Base-by-base conservation (phyloP, 805 yeast genomes). In the Candida chilensis region DNA sequence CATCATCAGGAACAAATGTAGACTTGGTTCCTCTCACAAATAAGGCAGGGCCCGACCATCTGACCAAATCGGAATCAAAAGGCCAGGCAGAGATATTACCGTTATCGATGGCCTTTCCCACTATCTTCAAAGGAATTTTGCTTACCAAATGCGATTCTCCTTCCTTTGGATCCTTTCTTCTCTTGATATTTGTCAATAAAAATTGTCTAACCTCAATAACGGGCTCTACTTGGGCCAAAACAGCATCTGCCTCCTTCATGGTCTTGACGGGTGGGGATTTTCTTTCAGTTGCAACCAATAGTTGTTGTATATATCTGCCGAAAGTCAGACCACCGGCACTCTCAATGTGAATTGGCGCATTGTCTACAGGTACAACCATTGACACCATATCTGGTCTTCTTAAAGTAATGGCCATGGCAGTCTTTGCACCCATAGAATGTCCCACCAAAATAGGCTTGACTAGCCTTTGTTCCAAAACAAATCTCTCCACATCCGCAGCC, bases 381-480 rank as follows among this genome's bases (percentile, higher is more conserved):
- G 71, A 61, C 5, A 78, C 75, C 8, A 77, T 41, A 1, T 71
- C 68, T 0, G 88, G 90, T 15, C 70, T 61, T 30, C 86, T 61
- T 34, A 92, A 57, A 0, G 85, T 78, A 4, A 82, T 61, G 0
- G 92, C 87, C 96, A 90, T 88, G 5, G 80, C 96, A 0, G 90
- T 71, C 46, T 90, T 88, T 4, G 95, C 98, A 5, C 98, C 98
- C 92, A 84, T 80, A 0, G 90, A 80, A 48, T 82, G 92, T 0
- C 94, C 94, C 12, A 82, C 57, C 13, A 82, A 35, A n/a, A 82
- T 71, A 0, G 84, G 80, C 30, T 68, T 64, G 9, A 48, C 40
- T 27, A 65, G 41, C 3, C 51, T 40, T 6, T 66, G 60, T 3
- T 69, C 71, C 1, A 47, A 43, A 8, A 88, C 67, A 47, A 87